Conservation (phyloP, 495 filamentous ascomycete species). For the Talaromyces ruber region DNA sequence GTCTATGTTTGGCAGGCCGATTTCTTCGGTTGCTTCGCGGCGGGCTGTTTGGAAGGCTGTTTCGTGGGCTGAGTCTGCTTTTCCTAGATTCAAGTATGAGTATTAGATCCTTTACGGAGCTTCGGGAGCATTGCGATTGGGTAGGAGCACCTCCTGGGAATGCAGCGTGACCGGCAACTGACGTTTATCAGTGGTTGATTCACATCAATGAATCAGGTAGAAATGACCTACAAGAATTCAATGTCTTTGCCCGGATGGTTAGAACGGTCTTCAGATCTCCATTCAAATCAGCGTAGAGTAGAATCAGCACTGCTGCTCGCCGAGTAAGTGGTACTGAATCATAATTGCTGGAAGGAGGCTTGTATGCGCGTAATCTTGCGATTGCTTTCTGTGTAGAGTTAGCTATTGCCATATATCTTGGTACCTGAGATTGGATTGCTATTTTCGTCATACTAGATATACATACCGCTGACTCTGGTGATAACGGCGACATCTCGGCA, state of each 20-base stretch:
- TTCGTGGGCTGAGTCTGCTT: conserved; percentile 40
- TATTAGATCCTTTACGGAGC: not conserved
- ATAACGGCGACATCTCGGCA: not conserved
- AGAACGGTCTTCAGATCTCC: conserved; percentile 77
- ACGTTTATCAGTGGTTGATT: not conserved
- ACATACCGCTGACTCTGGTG: conserved; percentile 4
- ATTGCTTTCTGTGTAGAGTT: conserved; percentile 54
- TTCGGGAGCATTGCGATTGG: conserved; percentile 2
- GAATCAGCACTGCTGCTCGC: conserved; percentile 73
- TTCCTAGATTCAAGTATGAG: conserved; percentile 21
- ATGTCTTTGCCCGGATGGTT: conserved; percentile 70
- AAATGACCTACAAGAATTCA: conserved; percentile 48
- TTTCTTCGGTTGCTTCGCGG: conserved; percentile 84
- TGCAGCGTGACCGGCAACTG: conserved; percentile 70
- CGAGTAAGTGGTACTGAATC: conserved; percentile 59
- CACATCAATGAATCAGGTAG: not conserved
- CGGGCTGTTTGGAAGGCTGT: conserved; percentile 67
- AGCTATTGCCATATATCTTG: not conserved
- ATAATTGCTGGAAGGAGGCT: conserved; percentile 50
- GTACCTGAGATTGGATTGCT: no score
- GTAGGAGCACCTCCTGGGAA: conserved; percentile 70
- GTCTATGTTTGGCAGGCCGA: conserved; percentile 67
- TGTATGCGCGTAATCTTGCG: conserved; percentile 63
- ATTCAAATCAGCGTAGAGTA: conserved; percentile 71
- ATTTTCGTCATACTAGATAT: not conserved